A percentile compares a stretch with the other conserved stretches of the same genome.
These are phyloP conservation scores for Fusarium camptoceras DNA, from an alignment of 2,329 filamentous ascomycete species.

Conservation along the genomic window DNA sequence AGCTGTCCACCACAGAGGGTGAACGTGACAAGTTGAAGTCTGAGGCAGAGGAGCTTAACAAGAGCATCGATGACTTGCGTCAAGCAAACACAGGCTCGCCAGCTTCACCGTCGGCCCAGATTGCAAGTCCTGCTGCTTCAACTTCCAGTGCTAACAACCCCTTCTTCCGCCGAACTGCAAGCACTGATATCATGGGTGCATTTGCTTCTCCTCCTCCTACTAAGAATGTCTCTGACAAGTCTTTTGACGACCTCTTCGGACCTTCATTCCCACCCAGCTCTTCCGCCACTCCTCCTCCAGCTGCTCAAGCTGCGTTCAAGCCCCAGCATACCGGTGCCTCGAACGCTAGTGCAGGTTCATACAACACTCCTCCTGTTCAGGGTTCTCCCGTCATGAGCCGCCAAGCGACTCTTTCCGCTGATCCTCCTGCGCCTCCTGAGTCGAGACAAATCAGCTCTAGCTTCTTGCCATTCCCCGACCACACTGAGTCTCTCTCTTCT, in stretches of 20 bases:
- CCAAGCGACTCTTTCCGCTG: conserved; percentile 67
- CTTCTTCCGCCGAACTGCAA: conserved; percentile 83
- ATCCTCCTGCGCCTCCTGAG: conserved; percentile 73
- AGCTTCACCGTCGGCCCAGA: conserved; percentile 59
- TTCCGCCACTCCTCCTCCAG: conserved; percentile 58
- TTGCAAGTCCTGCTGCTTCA: conserved; percentile 77
- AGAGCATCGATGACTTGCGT: conserved; percentile 70
- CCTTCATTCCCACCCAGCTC: conserved; percentile 67
- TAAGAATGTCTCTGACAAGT: conserved; percentile 68
- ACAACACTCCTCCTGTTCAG: conserved; percentile 66
- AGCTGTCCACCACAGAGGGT: conserved; percentile 87
- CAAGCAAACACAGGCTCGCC: conserved; percentile 65
- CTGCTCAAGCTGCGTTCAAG: conserved; percentile 56
- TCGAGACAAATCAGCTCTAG: conserved; percentile 82
- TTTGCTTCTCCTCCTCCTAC: conserved; percentile 61
- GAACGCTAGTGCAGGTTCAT: conserved; percentile 63
- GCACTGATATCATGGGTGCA: conserved; percentile 68
- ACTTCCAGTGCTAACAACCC: conserved; percentile 87
- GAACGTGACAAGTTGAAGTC: conserved; percentile 88
- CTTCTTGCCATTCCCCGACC: conserved; percentile 76
- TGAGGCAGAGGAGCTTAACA: conserved; percentile 78
- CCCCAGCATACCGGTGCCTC: conserved; percentile 70
- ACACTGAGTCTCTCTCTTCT: conserved; percentile 77
- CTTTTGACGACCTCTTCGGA: conserved; percentile 90
- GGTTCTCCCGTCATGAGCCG: conserved; percentile 71